phyloP scores from a whole-genome alignment of 371 early-diverging fungal species.

The Syncephalastrum racemosum region DNA sequence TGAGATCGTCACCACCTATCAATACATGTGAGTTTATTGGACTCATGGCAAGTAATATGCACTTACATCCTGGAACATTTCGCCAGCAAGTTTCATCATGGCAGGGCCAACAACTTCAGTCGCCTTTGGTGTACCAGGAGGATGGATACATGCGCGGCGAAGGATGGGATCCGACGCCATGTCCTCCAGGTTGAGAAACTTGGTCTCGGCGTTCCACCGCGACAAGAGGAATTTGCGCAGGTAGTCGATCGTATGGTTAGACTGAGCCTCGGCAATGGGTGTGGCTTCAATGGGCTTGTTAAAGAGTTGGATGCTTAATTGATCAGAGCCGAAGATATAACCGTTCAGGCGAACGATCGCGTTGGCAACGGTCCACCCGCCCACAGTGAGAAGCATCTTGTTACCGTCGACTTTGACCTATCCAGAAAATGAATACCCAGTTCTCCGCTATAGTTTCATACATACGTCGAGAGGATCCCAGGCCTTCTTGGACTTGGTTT shows the following conservation, averaged over 20 bases:
- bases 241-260: slow-evolving; percentile 35
- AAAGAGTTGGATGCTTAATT: slow-evolving; percentile 27
- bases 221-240: slow-evolving; percentile 45
- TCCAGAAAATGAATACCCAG: not conserved
- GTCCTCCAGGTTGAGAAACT: slow-evolving; percentile 51
- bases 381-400: slow-evolving; percentile 36
- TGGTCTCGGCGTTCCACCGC: slow-evolving; percentile 44
- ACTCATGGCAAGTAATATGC: not conserved
- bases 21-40: not conserved
- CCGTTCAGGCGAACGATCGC: slow-evolving; percentile 45
- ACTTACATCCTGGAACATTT: slow-evolving; percentile 50
- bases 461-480: slow-evolving; percentile 43
- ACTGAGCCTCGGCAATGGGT: slow-evolving; percentile 11
- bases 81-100: slow-evolving; percentile 62
- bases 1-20: slow-evolving; percentile 48
- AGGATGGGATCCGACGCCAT: slow-evolving; percentile 55
- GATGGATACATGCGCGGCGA: slow-evolving; percentile 40
- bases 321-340: slow-evolving; percentile 34
- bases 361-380: slow-evolving; percentile 33
- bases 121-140: slow-evolving; percentile 40
- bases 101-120: slow-evolving; percentile 58
- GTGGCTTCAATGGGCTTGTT: slow-evolving; percentile 14
- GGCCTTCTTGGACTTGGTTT: slow-evolving; percentile 39
- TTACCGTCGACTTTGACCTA: slow-evolving; percentile 22
- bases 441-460: not conserved